Evolutionary conservation across 2,329 filamentous ascomycete species (phyloP).

Genomic region (Talaromyces piceae): DNA sequence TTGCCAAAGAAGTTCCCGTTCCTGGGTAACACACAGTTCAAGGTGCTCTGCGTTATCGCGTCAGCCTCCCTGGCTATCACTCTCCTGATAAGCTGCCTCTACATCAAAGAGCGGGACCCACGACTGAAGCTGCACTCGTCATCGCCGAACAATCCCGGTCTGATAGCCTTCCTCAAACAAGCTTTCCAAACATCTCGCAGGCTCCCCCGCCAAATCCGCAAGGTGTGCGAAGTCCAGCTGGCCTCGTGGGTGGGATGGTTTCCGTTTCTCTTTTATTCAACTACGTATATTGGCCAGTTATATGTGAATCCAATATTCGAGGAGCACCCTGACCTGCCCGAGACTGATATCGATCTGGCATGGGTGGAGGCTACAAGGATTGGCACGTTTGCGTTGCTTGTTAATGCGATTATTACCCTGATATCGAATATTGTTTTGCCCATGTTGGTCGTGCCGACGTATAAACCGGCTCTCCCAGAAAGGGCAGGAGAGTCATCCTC

Average conservation of each 20-base stretch:
- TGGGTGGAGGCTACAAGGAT: constrained; percentile 82
- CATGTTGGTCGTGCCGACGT: constrained; percentile 77
- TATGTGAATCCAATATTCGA: constrained; percentile 78
- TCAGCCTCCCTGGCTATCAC: constrained; percentile 64
- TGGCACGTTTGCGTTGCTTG: constrained; percentile 79
- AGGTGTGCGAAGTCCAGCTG: constrained; percentile 74
- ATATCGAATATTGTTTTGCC: constrained; percentile 74
- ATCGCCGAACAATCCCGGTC: constrained; percentile 52
- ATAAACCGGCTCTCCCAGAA: constrained; percentile 31
- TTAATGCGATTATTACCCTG: constrained; percentile 82
- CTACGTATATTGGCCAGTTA: constrained; percentile 87
- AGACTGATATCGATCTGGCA: constrained; percentile 65
- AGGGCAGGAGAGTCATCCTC: constrained; percentile 15
- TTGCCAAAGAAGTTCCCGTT: constrained; percentile 68
- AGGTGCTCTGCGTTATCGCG: constrained; percentile 81
- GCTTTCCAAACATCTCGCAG: constrained; percentile 69
- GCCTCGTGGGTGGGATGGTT: constrained; percentile 95
- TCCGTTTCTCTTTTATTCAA: constrained; percentile 90
- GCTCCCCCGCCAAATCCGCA: constrained; percentile 72
- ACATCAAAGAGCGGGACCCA: constrained; percentile 74
- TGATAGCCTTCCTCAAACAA: constrained; percentile 71
- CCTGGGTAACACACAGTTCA: constrained; percentile 83
- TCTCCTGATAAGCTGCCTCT: constrained; percentile 59
- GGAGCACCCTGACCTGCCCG: constrained; percentile 68
- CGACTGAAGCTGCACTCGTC: constrained; percentile 61